These are phyloP conservation scores for Malus hybrid DNA, from an alignment of 331 rosid species.

Conservation along the genomic window DNA sequence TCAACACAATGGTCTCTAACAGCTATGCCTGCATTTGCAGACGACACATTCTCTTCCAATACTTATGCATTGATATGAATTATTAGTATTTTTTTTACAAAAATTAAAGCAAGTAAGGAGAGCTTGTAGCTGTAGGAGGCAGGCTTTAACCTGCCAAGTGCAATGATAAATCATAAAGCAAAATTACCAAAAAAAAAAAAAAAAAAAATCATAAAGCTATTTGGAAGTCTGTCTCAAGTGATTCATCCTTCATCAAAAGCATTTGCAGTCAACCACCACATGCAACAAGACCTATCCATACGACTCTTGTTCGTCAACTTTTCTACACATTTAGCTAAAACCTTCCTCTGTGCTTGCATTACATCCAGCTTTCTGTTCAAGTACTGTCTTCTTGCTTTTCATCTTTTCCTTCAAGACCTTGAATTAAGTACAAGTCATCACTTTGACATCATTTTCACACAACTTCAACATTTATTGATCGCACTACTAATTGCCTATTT, in stretches of 20 bases:
- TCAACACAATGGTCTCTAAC: background rate
- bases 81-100: background rate
- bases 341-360: constrained; percentile 14
- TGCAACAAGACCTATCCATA: constrained; percentile 9
- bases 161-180: too few relatives aligned
- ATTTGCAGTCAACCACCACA: background rate
- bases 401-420: background rate
- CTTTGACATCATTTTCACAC: background rate
- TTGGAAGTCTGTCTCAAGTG: background rate
- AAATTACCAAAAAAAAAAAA: background rate
- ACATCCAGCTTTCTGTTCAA: background rate
- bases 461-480: too few relatives aligned
- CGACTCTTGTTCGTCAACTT: constrained; percentile 13
- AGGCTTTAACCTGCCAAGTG: too few relatives aligned
- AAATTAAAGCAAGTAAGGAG: too few relatives aligned
- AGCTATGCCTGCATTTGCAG: background rate
- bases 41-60: background rate
- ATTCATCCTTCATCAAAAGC: background rate
- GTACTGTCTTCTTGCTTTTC: background rate
- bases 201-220: background rate
- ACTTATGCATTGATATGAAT: background rate
- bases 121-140: too few relatives aligned
- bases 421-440: background rate
- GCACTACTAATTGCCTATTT: too few relatives aligned
- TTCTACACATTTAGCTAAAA: constrained; percentile 1